Evolutionary conservation across 805 yeast genomes (phyloP).

Genomic region (Torulaspora franciscae): DNA sequence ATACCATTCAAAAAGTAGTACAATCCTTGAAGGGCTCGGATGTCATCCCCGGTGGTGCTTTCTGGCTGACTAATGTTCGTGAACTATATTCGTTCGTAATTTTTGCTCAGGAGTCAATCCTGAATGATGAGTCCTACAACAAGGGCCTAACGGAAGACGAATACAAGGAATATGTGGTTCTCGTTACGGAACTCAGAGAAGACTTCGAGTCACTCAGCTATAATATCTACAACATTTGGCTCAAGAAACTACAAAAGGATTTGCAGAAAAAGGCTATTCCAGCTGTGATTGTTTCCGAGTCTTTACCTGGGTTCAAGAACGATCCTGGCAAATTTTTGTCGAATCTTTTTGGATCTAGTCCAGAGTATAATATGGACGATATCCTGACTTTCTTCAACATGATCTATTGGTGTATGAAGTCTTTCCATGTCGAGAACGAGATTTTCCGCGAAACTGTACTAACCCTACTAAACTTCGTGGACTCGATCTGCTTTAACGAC

Average conservation of each 20-base stretch:
- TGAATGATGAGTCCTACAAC: conserved; percentile 73
- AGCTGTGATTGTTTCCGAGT: conserved; percentile 93
- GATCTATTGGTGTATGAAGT: conserved; percentile 89
- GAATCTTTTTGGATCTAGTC: conserved; percentile 69
- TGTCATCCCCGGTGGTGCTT: conserved; percentile 86
- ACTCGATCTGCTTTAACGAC: conserved; percentile 92
- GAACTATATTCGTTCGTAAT: conserved; percentile 92
- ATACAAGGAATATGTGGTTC: conserved; percentile 79
- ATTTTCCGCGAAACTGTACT: conserved; percentile 79
- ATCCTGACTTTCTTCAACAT: conserved; percentile 82
- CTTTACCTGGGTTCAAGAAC: conserved; percentile 91
- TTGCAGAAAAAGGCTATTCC: conserved; percentile 87
- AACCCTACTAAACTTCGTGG: conserved; percentile 80
- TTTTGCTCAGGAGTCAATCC: conserved; percentile 87
- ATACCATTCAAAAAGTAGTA: conserved; percentile 81
- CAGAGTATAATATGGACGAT: conserved; percentile 89
- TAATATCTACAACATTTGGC: conserved; percentile 94
- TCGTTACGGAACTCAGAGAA: conserved; percentile 86
- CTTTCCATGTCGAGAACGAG: conserved; percentile 78
- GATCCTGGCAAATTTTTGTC: conserved; percentile 75
- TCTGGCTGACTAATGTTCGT: conserved; percentile 95
- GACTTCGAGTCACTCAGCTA: conserved; percentile 90
- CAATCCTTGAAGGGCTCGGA: conserved; percentile 78
- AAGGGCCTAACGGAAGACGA: conserved; percentile 86
- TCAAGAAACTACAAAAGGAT: conserved; percentile 88